Evolutionary conservation across 108 stramenopile species (phyloP).

Genomic region (Pseudonitzschia multistriata): DNA sequence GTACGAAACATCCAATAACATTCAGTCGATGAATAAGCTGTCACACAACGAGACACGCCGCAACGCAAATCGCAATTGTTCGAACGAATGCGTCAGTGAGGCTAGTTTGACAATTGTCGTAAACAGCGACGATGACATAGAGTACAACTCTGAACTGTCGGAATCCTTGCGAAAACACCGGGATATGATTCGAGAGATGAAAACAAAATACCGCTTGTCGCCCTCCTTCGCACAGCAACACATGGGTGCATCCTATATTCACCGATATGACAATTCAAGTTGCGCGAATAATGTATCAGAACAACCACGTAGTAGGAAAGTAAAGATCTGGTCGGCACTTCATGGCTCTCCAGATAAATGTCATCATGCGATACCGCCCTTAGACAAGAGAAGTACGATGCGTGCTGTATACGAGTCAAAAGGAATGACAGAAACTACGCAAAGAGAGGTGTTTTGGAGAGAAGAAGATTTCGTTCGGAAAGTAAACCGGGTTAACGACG

Average conservation of each 20-base stretch:
- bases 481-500: neutral
- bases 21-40: no score
- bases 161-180: slow-evolving; percentile 12
- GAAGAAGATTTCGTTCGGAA: neutral
- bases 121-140: neutral
- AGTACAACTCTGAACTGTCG: neutral
- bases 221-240: neutral
- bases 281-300: neutral
- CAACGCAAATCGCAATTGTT: no score
- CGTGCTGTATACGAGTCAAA: neutral
- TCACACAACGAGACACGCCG: no score
- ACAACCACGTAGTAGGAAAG: neutral
- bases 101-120: no score
- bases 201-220: slow-evolving; percentile 7
- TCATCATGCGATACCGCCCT: neutral
- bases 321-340: neutral
- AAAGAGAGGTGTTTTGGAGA: slow-evolving; percentile 8
- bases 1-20: no score
- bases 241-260: neutral
- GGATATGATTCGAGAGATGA: slow-evolving; percentile 10
- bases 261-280: neutral
- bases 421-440: neutral
- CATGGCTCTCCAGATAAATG: neutral
- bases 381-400: neutral
- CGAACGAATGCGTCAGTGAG: no score